These are phyloP conservation scores for Cardamine resedifolia DNA, from an alignment of 345 rosid genomes.

Conservation along the genomic window DNA sequence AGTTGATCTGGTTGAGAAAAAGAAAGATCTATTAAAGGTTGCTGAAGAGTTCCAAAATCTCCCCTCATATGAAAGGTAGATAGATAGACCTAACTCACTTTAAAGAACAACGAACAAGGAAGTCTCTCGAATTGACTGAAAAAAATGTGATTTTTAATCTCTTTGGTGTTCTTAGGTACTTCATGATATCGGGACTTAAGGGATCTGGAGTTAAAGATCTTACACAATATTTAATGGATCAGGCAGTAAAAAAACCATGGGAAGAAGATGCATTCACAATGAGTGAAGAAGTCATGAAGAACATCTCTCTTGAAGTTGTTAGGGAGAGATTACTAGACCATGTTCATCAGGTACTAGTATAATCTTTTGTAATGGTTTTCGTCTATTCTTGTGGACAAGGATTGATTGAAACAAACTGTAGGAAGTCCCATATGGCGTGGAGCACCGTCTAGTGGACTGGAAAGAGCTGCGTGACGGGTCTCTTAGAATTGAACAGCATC, in stretches of 20 bases:
- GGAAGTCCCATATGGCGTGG: conserved; percentile 82
- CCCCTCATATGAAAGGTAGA: conserved; percentile 78
- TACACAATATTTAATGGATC: conserved; percentile 62
- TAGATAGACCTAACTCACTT: neutral
- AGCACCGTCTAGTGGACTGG: conserved; percentile 89
- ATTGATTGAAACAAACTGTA: conserved; percentile 34
- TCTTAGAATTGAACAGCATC: conserved; percentile 85
- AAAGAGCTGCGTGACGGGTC: conserved; percentile 82
- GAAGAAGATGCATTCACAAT: conserved; percentile 78
- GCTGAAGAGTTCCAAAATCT: conserved; percentile 76
- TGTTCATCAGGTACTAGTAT: conserved; percentile 71
- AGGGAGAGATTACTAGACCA: conserved; percentile 84
- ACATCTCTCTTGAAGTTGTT: conserved; percentile 84
- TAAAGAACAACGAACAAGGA: neutral
- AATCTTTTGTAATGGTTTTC: conserved; percentile 14
- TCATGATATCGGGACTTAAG: conserved; percentile 85
- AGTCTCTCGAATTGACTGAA: neutral
- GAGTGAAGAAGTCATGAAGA: conserved; percentile 90
- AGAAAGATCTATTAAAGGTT: conserved; percentile 74
- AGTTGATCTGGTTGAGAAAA: conserved; percentile 77
- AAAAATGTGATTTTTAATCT: neutral
- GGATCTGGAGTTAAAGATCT: conserved; percentile 85
- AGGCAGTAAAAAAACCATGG: conserved; percentile 95
- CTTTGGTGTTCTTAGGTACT: conserved; percentile 52
- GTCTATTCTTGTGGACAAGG: neutral